Evolutionary conservation across 106 monocot genomes (phyloP).

Genomic region (Phalaenopsis aphrodite): DNA sequence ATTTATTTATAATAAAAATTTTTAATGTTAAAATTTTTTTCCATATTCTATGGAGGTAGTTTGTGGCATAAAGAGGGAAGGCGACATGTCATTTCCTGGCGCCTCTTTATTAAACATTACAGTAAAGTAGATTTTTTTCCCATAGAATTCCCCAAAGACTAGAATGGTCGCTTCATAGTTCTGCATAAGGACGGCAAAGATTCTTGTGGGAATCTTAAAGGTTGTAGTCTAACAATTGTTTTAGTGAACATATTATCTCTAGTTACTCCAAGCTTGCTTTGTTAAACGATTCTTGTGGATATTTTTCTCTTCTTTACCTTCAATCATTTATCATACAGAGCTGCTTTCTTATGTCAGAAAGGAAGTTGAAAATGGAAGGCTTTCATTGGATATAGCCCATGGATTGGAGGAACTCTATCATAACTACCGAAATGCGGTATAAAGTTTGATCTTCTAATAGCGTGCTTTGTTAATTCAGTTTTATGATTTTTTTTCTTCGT

Average conservation of each 20-base stretch:
- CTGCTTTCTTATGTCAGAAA: slow-evolving; percentile 60
- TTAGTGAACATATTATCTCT: not conserved
- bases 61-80: not conserved
- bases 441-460: not conserved
- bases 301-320: slow-evolving; percentile 2
- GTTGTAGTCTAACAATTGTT: not conserved
- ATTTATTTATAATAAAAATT: not conserved
- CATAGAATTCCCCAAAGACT: not conserved
- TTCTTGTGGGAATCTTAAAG: not conserved
- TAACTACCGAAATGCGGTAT: slow-evolving; percentile 78
- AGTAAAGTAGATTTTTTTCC: not conserved
- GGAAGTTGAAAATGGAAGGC: slow-evolving; percentile 53
- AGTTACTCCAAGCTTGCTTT: not conserved
- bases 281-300: not conserved
- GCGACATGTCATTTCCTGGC: not conserved
- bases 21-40: not conserved
- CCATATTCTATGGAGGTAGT: not conserved
- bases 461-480: not conserved
- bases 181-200: not conserved
- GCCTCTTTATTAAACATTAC: not conserved
- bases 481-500: not conserved
- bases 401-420: slow-evolving; percentile 64
- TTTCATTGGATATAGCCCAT: slow-evolving; percentile 51
- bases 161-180: not conserved
- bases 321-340: slow-evolving; percentile 36